Conservation (phyloP, 345 rosid genomes). For the Eucalyptus viminalis region DNA sequence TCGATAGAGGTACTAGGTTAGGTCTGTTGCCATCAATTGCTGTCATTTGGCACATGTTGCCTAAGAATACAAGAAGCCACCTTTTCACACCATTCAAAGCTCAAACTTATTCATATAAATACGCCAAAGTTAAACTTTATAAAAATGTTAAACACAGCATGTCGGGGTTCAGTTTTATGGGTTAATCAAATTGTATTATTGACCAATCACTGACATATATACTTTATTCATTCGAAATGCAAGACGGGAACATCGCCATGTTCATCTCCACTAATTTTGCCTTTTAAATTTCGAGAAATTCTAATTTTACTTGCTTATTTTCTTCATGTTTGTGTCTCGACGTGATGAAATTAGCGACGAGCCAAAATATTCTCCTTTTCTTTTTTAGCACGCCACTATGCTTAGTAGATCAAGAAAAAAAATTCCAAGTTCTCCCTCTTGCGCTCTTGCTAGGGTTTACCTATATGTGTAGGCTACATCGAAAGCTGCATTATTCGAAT, state of each 20-base stretch:
- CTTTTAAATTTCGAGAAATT: background rate
- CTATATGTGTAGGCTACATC: background rate
- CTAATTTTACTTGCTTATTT: no score
- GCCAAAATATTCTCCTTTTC: background rate
- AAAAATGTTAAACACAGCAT: background rate
- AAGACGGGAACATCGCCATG: background rate
- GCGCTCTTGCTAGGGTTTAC: background rate
- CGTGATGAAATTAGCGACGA: background rate
- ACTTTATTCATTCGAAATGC: background rate
- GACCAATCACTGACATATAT: background rate
- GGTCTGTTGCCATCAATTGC: background rate
- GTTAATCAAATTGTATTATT: background rate
- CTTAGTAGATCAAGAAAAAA: background rate
- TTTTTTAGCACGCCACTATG: background rate
- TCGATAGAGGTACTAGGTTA: background rate
- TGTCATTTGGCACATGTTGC: background rate
- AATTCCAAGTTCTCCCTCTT: background rate
- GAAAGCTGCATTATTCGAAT: background rate
- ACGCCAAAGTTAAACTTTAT: background rate
- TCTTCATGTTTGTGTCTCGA: accelerated
- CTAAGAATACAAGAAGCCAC: background rate
- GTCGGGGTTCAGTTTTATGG: background rate
- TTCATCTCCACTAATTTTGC: background rate
- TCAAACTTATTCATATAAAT: background rate
- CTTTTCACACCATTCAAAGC: background rate